Evolutionary conservation across 2,329 filamentous ascomycete species (phyloP).

Genomic region (Lasiodiplodia sp.): DNA sequence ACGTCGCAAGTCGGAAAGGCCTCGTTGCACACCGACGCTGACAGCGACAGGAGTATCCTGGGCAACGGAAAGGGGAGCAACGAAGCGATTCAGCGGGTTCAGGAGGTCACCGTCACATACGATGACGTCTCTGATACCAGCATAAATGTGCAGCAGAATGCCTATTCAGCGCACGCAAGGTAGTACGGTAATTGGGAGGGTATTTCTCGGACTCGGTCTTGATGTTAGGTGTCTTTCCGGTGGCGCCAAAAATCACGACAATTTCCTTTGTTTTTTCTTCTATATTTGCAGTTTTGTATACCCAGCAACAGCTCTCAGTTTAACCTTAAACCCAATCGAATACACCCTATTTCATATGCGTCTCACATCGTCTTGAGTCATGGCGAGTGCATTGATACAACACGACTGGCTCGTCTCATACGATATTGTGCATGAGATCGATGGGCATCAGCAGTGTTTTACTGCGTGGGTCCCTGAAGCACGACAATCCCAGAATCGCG

Average conservation of each 20-base stretch:
- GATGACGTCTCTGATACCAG: slow-evolving; percentile 5
- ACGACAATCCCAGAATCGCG: no score
- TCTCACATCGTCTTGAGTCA: neutral
- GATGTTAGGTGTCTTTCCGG: neutral
- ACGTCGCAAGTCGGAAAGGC: neutral
- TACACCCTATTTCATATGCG: neutral
- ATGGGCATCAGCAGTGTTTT: no score
- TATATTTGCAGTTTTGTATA: neutral
- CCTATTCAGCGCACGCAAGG: neutral
- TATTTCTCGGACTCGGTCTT: neutral
- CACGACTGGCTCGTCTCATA: no score
- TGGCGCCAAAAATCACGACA: neutral
- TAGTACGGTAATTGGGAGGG: neutral
- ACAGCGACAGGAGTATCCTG: slow-evolving; percentile 34
- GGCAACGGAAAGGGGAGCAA: slow-evolving; percentile 10
- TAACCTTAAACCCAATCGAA: neutral
- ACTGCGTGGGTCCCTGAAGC: no score
- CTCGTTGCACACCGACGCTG: slow-evolving; percentile 11
- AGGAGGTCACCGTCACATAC: slow-evolving; percentile 31
- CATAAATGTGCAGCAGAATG: neutral
- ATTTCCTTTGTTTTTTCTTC: neutral
- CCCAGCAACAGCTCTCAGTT: neutral
- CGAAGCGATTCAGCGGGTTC: slow-evolving; percentile 29
- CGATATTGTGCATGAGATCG: no score
- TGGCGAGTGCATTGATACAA: neutral